A percentile compares a stretch with the other conserved stretches of the same genome.
Conservation (phyloP, 225 moss, liverwort and hornwort species). For the Neckera pumila region DNA sequence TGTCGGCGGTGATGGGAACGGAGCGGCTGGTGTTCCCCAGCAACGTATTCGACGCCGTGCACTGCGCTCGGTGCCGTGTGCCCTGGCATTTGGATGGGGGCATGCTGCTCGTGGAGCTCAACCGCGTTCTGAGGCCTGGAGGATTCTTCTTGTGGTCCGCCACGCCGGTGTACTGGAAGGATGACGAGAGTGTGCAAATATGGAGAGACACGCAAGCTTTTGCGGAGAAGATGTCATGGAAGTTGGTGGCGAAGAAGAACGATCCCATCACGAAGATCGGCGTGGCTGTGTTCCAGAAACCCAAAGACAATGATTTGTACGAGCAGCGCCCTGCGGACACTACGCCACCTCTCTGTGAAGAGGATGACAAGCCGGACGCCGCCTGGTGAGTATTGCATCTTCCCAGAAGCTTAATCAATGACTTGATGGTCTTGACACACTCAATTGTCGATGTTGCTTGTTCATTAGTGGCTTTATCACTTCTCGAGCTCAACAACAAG, state of each 20-base stretch:
- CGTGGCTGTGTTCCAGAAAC: constrained; percentile 88
- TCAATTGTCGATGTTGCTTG: not conserved
- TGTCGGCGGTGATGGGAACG: constrained; percentile 91
- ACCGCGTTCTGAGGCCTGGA: constrained; percentile 78
- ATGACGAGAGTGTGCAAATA: constrained; percentile 23
- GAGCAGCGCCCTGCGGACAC: constrained; percentile 26
- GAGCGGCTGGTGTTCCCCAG: constrained; percentile 77
- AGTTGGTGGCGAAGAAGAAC: constrained; percentile 37
- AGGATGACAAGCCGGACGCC: constrained; percentile 80
- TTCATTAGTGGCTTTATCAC: not conserved
- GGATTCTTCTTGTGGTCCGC: constrained; percentile 97
- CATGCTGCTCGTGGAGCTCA: constrained; percentile 79
- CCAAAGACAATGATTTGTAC: constrained; percentile 56
- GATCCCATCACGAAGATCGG: constrained; percentile 41
- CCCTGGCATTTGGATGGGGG: constrained; percentile 78
- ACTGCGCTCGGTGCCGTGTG: constrained; percentile 96
- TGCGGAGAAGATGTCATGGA: constrained; percentile 65
- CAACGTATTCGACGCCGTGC: constrained; percentile 74
- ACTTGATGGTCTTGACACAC: not conserved
- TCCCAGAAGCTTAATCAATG: not conserved
- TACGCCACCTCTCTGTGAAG: constrained; percentile 54
- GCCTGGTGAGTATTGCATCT: constrained; percentile 51
- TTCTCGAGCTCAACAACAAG: not conserved
- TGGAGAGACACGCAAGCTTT: constrained; percentile 59
- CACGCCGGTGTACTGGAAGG: constrained; percentile 74